Conservation (phyloP, 2,329 filamentous ascomycete species). For the Lomentospora prolificans region DNA sequence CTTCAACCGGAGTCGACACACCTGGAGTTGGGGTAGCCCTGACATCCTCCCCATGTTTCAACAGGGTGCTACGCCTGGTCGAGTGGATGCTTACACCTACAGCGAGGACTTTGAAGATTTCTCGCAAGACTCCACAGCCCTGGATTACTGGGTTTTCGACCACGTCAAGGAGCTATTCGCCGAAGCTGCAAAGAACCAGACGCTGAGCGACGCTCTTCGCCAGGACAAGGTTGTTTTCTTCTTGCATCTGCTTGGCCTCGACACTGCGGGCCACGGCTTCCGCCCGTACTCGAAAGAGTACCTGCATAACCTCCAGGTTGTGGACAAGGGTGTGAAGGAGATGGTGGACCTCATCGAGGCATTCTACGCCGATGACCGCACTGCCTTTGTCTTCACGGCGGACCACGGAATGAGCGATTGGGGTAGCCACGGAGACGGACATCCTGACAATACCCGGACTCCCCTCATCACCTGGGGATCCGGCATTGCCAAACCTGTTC, state of each 20-base stretch:
- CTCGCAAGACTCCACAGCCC: conserved; percentile 65
- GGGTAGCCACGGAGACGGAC: conserved; percentile 97
- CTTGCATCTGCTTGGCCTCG: conserved; percentile 81
- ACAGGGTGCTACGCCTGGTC: conserved; percentile 76
- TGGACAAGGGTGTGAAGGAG: conserved; percentile 82
- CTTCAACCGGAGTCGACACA: conserved; percentile 92
- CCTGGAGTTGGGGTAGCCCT: conserved; percentile 98
- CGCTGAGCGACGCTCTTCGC: conserved; percentile 60
- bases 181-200: conserved; percentile 67
- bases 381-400: conserved; percentile 92
- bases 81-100: conserved; percentile 82
- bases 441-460: conserved; percentile 93
- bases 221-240: conserved; percentile 92
- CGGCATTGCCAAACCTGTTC: conserved; percentile 67
- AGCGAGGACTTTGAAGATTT: conserved; percentile 82
- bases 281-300: conserved; percentile 95
- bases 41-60: conserved; percentile 98
- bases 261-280: conserved; percentile 79
- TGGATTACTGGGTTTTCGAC: conserved; percentile 95
- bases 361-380: conserved; percentile 78
- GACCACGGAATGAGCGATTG: conserved; percentile 99
- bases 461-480: conserved; percentile 91
- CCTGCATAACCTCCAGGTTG: conserved; percentile 84
- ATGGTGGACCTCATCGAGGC: conserved; percentile 71
- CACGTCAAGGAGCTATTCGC: conserved; percentile 80